Evolutionary conservation across 371 early-diverging fungal species (phyloP), one percentile per base, ranked within the genome.

Genomic region (Massospora cicadina): DNA sequence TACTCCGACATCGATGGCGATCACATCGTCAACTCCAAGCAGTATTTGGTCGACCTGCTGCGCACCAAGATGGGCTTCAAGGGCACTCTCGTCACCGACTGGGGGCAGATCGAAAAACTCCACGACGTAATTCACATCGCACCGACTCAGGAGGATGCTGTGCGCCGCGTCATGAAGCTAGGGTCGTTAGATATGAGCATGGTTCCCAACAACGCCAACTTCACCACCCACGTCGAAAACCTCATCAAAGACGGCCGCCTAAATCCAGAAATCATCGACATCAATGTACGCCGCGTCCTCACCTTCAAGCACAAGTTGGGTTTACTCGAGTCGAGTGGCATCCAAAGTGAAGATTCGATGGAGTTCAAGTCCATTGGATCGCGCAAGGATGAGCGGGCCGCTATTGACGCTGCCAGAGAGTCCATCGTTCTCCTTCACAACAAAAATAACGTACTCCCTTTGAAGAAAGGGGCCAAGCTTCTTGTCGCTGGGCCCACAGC

Each of bases 1-100:
- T 85, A 82, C 65, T 78, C 78, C 25, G 81, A 79, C 27, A 74
- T 85, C n/a, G 84, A 82, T 62, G 80, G 83, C 10, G 81, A 83
- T 56, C 76, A 82, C 2, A 77, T 84, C 0, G 76, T 79, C 1
- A 67, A 77, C 0, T 83, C 83, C 0, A 68, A 74, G 30, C 75
- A 77, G 55, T 83, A 81, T 33, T 67, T 85, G 26, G 72, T 74
- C 33, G 66, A 72, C 25, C 67, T 85, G n/a, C 63, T 85, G 13
- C 77, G 86, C 10, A 68, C 82, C 3, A 71, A 81, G 30, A 65
- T 85, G 30, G 70, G 72, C 0, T 85, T 84, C 68, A 66, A 79
- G 33, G 84, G 84, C 27, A 76, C 77, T 74, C 68, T 85, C 2
- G 83, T 82, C 23, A 82, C 86, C 0, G 86, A 84, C 60, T 84